Conservation (phyloP, 305 asterid species). For the Fraxinus nigra region DNA sequence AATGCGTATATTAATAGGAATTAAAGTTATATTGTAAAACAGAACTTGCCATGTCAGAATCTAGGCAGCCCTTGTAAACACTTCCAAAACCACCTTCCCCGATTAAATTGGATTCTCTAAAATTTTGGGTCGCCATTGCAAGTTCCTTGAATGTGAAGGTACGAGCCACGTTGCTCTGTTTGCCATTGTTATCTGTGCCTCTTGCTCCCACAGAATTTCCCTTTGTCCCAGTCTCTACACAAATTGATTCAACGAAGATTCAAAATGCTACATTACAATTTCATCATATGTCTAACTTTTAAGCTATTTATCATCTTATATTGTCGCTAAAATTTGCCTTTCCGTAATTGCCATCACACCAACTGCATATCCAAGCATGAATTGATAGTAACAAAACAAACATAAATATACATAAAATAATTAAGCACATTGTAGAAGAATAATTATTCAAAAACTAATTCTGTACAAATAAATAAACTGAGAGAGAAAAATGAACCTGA, state of each 20-base stretch:
- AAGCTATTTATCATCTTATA: slow-evolving; percentile 27
- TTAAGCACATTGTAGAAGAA: neutral
- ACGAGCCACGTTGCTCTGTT: slow-evolving; percentile 51
- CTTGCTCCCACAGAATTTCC: slow-evolving; percentile 34
- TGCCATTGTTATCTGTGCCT: slow-evolving; percentile 34
- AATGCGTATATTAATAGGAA: too few relatives aligned
- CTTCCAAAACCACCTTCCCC: slow-evolving; percentile 97
- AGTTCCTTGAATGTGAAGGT: slow-evolving; percentile 81
- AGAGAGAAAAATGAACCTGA: slow-evolving; percentile 32
- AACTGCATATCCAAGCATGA: slow-evolving; percentile 32
- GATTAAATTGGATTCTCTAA: slow-evolving; percentile 64
- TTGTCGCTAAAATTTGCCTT: slow-evolving; percentile 33
- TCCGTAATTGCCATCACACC: slow-evolving; percentile 28
- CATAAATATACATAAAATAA: neutral
- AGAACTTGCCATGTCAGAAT: slow-evolving; percentile 53
- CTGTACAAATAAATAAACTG: neutral
- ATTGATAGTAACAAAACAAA: slow-evolving; percentile 6
- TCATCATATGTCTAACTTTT: neutral
- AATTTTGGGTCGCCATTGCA: slow-evolving; percentile 71
- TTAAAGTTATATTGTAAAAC: neutral
- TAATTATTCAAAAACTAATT: slow-evolving; percentile 2
- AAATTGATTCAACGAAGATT: slow-evolving; percentile 14
- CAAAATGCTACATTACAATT: slow-evolving; percentile 1
- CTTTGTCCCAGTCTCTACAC: slow-evolving; percentile 41
- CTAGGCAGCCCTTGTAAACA: slow-evolving; percentile 73